Evolutionary conservation across 31 red algal genomes (phyloP), one percentile per base, ranked within the genome.

Genomic region (Bonnemaisonia californica): DNA sequence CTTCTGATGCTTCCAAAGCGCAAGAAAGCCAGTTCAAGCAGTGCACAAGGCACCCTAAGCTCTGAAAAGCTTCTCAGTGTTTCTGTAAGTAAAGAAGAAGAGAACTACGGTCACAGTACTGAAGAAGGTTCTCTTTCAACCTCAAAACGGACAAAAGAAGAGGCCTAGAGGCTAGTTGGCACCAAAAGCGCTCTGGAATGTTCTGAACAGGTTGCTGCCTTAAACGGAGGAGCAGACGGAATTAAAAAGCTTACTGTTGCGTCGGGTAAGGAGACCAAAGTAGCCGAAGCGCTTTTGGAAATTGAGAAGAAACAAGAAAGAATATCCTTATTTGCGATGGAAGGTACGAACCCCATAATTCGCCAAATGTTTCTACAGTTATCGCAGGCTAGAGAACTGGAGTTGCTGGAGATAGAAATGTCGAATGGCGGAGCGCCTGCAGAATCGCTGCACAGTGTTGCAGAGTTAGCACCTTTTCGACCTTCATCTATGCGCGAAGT

Each of bases 211-310:
- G 31, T 63, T 61, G 29, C 56, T 26, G 74, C 23, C 7, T 42
- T 79, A n/a, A 35, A 79, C 4, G 9, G 54, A 62, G 55, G 74
- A 24, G 74, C 74, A 0, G 37, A 62, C 5, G 74, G 74, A 4
- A 79, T 79, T 38, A 56, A 60, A 0, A 30, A 60, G 26, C 28
- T 62, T 0, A 12, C 54, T 0, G 19, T 40, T 0, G 74, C 74
- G 8, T 79, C 74, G 5, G 5, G 7, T 24, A 63, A 79, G 37
- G 34, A 40, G 34, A 60, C 28, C 8, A 79, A 79, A 26, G 38
- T 69, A 36, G 65, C 65, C 5, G 27, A 69, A 37, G 1, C 27
- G 24, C 12, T 74, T 27, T 21, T 69, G 4, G 13, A 7, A 0
- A 32, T 69, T 13, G 26, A 69, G 7, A 29, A 1, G 64, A 4